Conservation (phyloP, 164 flowering plant species). For the Tinospora cordifolia region DNA sequence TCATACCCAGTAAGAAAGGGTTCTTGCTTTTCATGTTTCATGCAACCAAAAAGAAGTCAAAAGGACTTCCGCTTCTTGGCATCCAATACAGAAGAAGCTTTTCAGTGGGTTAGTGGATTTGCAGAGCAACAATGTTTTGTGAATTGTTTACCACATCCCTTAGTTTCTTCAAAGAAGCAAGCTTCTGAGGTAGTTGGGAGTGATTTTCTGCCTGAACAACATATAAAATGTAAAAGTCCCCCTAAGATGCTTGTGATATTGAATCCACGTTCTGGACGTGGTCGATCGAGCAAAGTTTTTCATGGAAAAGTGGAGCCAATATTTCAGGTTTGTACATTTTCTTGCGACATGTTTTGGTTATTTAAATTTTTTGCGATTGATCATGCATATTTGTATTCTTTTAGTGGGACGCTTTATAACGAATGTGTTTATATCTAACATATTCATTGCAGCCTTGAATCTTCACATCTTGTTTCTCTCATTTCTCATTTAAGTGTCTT, state of each 20-base stretch:
- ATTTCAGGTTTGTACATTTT: slow-evolving; percentile 61
- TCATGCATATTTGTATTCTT: background rate
- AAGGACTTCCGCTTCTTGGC: slow-evolving; percentile 86
- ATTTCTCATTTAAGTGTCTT: background rate
- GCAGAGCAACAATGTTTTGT: slow-evolving; percentile 91
- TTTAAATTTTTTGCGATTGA: background rate
- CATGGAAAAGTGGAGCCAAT: slow-evolving; percentile 81
- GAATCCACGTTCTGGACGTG: slow-evolving; percentile 94
- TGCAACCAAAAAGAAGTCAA: slow-evolving; percentile 54
- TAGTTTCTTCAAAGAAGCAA: slow-evolving; percentile 78
- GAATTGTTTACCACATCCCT: slow-evolving; percentile 82
- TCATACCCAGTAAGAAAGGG: slow-evolving; percentile 63
- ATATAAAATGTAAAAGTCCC: slow-evolving; percentile 69
- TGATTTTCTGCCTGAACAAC: slow-evolving; percentile 61
- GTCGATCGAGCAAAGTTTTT: slow-evolving; percentile 94
- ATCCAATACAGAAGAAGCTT: slow-evolving; percentile 66
- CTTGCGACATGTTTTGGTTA: background rate
- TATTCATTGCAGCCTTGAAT: background rate
- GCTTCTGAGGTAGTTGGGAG: slow-evolving; percentile 40
- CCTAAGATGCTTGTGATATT: slow-evolving; percentile 85
- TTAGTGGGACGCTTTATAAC: background rate
- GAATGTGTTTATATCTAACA: background rate
- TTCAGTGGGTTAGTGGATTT: slow-evolving; percentile 87
- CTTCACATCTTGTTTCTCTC: background rate
- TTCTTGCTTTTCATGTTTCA: slow-evolving; percentile 59